Conservation (phyloP, 2,329 filamentous ascomycete species). For the Hypoxylon sp. region DNA sequence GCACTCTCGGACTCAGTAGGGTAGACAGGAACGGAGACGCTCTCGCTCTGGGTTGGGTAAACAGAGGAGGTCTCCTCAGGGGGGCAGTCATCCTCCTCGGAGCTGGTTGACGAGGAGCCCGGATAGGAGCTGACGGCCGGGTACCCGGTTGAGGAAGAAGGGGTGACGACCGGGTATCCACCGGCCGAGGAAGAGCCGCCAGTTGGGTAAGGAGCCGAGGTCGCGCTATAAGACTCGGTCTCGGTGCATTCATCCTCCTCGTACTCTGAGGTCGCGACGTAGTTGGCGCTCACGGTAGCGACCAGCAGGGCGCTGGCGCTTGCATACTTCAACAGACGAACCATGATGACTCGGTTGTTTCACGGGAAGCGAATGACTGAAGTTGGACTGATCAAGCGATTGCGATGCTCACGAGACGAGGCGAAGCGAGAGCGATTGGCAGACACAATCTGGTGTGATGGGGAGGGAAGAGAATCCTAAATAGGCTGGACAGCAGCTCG, state of each 20-base stretch:
- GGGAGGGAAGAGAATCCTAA: slow-evolving; percentile 10
- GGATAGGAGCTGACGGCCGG: slow-evolving; percentile 18
- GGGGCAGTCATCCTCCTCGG: slow-evolving; percentile 41
- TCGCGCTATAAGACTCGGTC: slow-evolving; percentile 30
- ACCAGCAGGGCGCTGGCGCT: slow-evolving; percentile 53
- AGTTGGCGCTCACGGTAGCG: slow-evolving; percentile 49
- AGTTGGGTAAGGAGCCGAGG: slow-evolving; percentile 35
- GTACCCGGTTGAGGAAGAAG: slow-evolving; percentile 29
- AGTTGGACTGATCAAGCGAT: slow-evolving; percentile 48
- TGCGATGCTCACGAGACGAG: slow-evolving; percentile 32
- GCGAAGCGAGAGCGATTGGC: slow-evolving; percentile 31
- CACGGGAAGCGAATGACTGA: slow-evolving; percentile 54
- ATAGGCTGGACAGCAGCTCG: slow-evolving; percentile 19
- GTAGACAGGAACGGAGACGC: slow-evolving; percentile 3
- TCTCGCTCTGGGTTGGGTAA: slow-evolving; percentile 21
- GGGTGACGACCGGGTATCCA: slow-evolving; percentile 33
- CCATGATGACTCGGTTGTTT: slow-evolving; percentile 48
- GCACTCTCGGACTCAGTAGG: slow-evolving; percentile 11
- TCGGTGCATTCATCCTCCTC: slow-evolving; percentile 44
- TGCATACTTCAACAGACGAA: slow-evolving; percentile 53
- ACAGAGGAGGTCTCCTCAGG: slow-evolving; percentile 39
- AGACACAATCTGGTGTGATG: slow-evolving; percentile 37
- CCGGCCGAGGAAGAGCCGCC: slow-evolving; percentile 13
- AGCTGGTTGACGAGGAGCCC: slow-evolving; percentile 32
- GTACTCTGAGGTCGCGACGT: slow-evolving; percentile 22